Base-by-base conservation (phyloP, 805 yeast genomes). In the Ogataea thermomethanolica region DNA sequence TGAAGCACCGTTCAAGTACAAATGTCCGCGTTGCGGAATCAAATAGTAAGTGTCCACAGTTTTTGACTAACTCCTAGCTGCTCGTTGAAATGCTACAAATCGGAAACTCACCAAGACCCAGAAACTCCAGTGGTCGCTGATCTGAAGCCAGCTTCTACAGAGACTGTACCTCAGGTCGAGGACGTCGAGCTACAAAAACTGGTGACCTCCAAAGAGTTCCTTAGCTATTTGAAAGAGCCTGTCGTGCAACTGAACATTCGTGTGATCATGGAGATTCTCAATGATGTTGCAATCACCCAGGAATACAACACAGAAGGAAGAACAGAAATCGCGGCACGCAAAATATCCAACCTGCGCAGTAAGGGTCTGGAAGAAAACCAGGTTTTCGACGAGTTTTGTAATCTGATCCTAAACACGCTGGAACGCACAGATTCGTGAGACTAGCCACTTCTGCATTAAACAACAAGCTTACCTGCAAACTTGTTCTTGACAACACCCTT, bases 311-410 rank as follows among this genome's bases (percentile, higher is more conserved):
- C 58, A 8, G 87, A 81, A 17, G 79, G 80, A 14, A 60, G 85
- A 25, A 48, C 64, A 17, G 81, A 74, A 20, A 70, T 82, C 9
- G 85, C 85, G 2, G 72, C 78, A 45, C 70, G 76, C 49, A 79
- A 82, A 49, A 63, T 86, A 8, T 67, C 76, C 7, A 78, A 76
- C 39, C 62, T 86, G 11, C 62, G 95, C 25, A 56, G 54, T 3
- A 81, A 83, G 5, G 95, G 95, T 0, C 39, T 67, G 0, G 87
- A 85, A 49, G 76, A 74, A 35, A 86, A 86, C 53, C 77, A 67
- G 45, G 60, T 80, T 17, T 78, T 86, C 4, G 90, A 84, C 56
- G 91, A 84, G 49, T 84, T 85, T 59, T 75, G 80, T 11, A 56
- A 56, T 32, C 49, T 72, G 26, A 62, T 76, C 5, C 45, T 73